These are phyloP conservation scores for Ceratobasidium sp. DNA, from an alignment of 1,284 basidiomycete genomes.

Conservation along the genomic window DNA sequence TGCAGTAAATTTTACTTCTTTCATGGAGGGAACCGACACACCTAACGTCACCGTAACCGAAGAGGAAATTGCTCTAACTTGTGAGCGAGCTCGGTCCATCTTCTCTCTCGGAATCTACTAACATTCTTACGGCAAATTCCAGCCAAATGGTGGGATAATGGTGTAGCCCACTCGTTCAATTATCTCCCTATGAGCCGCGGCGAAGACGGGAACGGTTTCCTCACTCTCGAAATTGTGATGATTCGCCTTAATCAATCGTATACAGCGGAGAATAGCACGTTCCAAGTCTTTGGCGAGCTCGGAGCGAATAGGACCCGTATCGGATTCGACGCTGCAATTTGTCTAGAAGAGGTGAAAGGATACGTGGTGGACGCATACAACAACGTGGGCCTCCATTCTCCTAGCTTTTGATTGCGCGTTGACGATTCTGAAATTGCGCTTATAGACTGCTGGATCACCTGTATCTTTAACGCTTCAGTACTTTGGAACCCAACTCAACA, in stretches of 20 bases:
- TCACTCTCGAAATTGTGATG: slow-evolving; percentile 37
- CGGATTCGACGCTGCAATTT: slow-evolving; percentile 45
- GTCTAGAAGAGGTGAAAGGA: slow-evolving; percentile 27
- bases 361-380: slow-evolving; percentile 42
- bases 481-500: slow-evolving; percentile 29
- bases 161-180: slow-evolving; percentile 39
- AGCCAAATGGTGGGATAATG: slow-evolving; percentile 45
- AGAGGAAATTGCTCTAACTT: slow-evolving; percentile 30
- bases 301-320: slow-evolving; percentile 34
- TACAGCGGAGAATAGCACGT: slow-evolving; percentile 32
- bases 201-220: slow-evolving; percentile 41
- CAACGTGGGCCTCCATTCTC: slow-evolving; percentile 4
- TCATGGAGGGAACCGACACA: slow-evolving; percentile 31
- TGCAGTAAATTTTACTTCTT: slow-evolving; percentile 26
- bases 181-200: slow-evolving; percentile 29
- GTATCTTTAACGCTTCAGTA: slow-evolving; percentile 33
- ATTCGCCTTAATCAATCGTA: slow-evolving; percentile 41
- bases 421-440: background rate
- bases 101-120: background rate
- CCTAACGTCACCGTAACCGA: slow-evolving; percentile 25
- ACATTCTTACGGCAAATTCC: background rate
- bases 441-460: slow-evolving; percentile 37
- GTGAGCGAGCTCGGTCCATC: background rate
- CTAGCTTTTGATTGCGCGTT: background rate
- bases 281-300: slow-evolving; percentile 41